A percentile compares a stretch with the other conserved stretches of the same genome.
Evolutionary conservation across 2,329 filamentous ascomycete species (phyloP).

Genomic region (Clarireedia paspali): DNA sequence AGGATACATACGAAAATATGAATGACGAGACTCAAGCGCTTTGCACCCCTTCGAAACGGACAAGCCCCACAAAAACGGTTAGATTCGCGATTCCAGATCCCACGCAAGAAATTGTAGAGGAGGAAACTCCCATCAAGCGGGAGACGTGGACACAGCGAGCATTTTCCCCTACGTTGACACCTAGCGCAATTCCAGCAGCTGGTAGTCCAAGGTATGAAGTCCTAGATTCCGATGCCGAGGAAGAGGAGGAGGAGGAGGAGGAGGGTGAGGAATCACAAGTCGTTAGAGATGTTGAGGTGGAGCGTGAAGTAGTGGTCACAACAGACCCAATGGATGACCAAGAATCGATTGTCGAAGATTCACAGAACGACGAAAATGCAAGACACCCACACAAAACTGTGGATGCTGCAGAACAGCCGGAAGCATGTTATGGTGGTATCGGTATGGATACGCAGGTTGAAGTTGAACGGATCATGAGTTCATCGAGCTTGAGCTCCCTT

Average conservation of each 20-base stretch:
- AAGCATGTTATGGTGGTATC: constrained; percentile 26
- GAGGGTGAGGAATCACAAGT: neutral
- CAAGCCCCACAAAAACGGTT: constrained; percentile 25
- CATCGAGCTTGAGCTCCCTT: neutral
- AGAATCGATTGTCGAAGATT: neutral
- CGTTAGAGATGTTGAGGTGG: neutral
- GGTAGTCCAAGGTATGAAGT: constrained; percentile 19
- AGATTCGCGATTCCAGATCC: constrained; percentile 19
- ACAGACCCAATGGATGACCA: neutral
- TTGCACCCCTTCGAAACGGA: constrained; percentile 17
- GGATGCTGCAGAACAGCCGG: constrained; percentile 9
- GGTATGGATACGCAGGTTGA: constrained; percentile 22
- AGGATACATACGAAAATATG: constrained; percentile 23
- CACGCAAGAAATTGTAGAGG: constrained; percentile 5
- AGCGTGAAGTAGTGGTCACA: too few relatives aligned
- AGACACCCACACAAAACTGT: neutral
- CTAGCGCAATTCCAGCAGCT: neutral
- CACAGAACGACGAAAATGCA: neutral
- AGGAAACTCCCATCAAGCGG: constrained; percentile 4
- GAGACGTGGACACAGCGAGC: neutral
- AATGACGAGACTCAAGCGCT: constrained; percentile 15
- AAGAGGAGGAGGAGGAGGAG: constrained; percentile 8
- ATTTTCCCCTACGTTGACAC: neutral
- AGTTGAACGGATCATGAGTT: constrained; percentile 12
- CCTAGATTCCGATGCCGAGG: constrained; percentile 25